Percentiles rank a stretch among this genome's conserved stretches.
These are phyloP conservation scores for Monilinia laxa DNA, from an alignment of 2,329 filamentous ascomycete species.

Conservation along the genomic window DNA sequence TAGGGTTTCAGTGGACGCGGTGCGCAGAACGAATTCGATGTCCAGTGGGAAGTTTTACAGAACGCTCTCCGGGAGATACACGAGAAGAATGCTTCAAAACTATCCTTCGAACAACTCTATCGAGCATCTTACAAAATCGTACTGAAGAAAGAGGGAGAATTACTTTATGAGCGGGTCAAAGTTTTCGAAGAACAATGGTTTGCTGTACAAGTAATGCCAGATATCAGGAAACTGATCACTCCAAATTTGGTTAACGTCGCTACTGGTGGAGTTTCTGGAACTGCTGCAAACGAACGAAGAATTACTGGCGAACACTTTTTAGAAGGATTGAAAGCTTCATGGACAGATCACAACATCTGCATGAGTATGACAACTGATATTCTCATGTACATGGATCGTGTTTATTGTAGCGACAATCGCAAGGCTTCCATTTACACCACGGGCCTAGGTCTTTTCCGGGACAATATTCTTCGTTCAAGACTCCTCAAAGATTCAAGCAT, in stretches of 20 bases:
- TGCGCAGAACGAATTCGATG: slow-evolving; percentile 76
- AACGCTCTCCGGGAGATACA: slow-evolving; percentile 85
- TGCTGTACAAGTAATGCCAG: slow-evolving; percentile 66
- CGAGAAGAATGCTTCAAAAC: slow-evolving; percentile 80
- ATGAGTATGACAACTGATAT: slow-evolving; percentile 98
- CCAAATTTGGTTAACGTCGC: slow-evolving; percentile 61
- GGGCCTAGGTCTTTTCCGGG: slow-evolving; percentile 84
- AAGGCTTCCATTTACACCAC: slow-evolving; percentile 78
- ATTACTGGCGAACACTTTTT: slow-evolving; percentile 82
- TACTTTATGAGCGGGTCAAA: slow-evolving; percentile 78
- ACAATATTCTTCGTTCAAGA: slow-evolving; percentile 71
- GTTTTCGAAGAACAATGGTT: slow-evolving; percentile 83
- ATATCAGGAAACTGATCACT: slow-evolving; percentile 70
- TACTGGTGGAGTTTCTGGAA: slow-evolving; percentile 55
- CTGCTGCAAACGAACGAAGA: slow-evolving; percentile 74
- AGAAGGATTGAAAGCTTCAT: slow-evolving; percentile 70
- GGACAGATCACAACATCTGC: slow-evolving; percentile 85
- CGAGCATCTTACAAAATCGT: slow-evolving; percentile 93
- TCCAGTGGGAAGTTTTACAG: slow-evolving; percentile 74
- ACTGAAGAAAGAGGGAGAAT: slow-evolving; percentile 77
- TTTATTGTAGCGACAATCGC: slow-evolving; percentile 71
- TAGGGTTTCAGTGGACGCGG: slow-evolving; percentile 54
- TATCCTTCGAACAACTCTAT: slow-evolving; percentile 96
- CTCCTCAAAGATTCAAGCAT: slow-evolving; percentile 47
- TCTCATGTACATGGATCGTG: slow-evolving; percentile 94